These are phyloP conservation scores for Vitis cinerea DNA, from an alignment of 164 flowering plant species.

Conservation along the genomic window DNA sequence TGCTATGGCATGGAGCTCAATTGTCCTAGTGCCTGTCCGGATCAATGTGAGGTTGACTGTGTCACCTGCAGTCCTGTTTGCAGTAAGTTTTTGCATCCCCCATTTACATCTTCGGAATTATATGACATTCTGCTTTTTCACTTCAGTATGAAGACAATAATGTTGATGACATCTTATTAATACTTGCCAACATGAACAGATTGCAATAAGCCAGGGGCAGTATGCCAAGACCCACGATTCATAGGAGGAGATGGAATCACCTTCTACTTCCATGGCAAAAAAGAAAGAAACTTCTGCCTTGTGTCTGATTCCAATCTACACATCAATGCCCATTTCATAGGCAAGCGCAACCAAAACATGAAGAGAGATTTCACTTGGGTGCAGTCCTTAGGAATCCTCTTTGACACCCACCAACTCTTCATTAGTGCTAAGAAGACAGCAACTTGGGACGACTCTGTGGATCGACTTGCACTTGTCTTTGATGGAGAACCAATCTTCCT, in stretches of 20 bases:
- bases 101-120: neutral
- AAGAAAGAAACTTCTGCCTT: conserved; percentile 46
- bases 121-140: too few relatives aligned
- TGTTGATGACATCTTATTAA: neutral
- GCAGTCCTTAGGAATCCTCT: conserved; percentile 49
- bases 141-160: neutral
- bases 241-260: conserved; percentile 52
- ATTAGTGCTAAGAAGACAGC: conserved; percentile 50
- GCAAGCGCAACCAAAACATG: conserved; percentile 36
- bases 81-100: conserved; percentile 31
- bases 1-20: conserved; percentile 27
- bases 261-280: conserved; percentile 61
- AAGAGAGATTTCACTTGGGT: conserved; percentile 70
- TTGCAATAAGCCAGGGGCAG: conserved; percentile 49
- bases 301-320: conserved; percentile 51
- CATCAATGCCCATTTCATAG: conserved; percentile 64
- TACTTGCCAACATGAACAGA: conserved; percentile 17
- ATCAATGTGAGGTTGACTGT: conserved; percentile 45
- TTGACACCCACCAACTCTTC: conserved; percentile 42
- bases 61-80: conserved; percentile 54
- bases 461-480: conserved; percentile 40
- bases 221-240: conserved; percentile 59
- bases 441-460: conserved; percentile 50
- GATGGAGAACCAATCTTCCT: conserved; percentile 40
- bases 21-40: conserved; percentile 45